A percentile compares a stretch with the other conserved stretches of the same genome.
These are phyloP conservation scores for Aspergillus intermedius DNA, from an alignment of 2,329 filamentous ascomycete genomes.

Conservation along the genomic window DNA sequence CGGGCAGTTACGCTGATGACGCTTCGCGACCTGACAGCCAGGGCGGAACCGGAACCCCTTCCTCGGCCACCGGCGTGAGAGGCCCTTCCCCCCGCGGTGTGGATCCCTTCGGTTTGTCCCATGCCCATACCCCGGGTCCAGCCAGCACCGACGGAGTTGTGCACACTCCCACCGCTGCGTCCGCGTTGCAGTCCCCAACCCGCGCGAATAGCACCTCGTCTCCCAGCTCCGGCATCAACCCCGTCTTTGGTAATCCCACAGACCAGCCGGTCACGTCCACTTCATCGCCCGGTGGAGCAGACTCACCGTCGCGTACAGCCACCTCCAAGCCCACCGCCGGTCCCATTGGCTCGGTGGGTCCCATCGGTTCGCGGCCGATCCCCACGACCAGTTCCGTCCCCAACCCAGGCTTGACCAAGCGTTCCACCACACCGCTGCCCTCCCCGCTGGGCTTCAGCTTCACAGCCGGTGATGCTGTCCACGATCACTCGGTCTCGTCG, in stretches of 20 bases:
- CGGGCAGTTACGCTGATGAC: constrained; percentile 62
- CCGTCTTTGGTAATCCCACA: constrained; percentile 48
- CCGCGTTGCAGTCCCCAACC: constrained; percentile 50
- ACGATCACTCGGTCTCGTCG: constrained; percentile 50
- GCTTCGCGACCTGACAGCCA: constrained; percentile 61
- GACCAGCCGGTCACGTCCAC: constrained; percentile 71
- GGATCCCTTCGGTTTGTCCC: constrained; percentile 57
- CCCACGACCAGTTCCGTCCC: constrained; percentile 46
- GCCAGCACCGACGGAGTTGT: constrained; percentile 42
- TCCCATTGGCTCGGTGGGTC: constrained; percentile 64
- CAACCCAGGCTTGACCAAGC: constrained; percentile 64
- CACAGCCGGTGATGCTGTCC: constrained; percentile 46
- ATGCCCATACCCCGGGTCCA: constrained; percentile 39
- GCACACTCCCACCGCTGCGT: constrained; percentile 26
- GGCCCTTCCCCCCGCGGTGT: constrained; percentile 75
- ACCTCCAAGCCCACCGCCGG: constrained; percentile 48
- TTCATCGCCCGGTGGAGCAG: constrained; percentile 69
- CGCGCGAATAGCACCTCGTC: constrained; percentile 81
- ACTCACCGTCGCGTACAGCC: constrained; percentile 63
- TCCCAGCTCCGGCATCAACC: constrained; percentile 46
- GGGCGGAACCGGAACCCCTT: constrained; percentile 50
- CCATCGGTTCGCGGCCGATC: constrained; percentile 83
- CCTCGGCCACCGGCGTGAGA: constrained; percentile 56
- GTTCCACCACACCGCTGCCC: constrained; percentile 82
- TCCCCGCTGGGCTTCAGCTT: constrained; percentile 77